These are phyloP conservation scores for Solanum chmielewskii DNA, from an alignment of 257 asterid genomes.

Conservation along the genomic window DNA sequence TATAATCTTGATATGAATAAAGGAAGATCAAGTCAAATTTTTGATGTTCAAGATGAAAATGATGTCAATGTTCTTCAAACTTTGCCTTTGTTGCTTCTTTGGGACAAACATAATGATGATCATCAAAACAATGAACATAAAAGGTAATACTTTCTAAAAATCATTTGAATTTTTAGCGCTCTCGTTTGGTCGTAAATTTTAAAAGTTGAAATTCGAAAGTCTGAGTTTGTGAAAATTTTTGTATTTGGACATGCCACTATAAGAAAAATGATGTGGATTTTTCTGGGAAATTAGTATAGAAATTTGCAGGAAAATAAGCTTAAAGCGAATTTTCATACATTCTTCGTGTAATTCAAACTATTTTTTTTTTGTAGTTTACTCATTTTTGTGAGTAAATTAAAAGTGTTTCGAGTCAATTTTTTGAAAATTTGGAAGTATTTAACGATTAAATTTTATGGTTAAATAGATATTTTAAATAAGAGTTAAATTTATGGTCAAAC, in stretches of 20 bases:
- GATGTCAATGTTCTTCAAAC: constrained; percentile 16
- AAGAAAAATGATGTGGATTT: too few relatives aligned
- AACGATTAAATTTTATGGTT: neutral
- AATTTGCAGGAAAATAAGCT: too few relatives aligned
- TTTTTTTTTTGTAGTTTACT: neutral
- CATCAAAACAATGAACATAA: neutral
- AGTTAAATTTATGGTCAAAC: neutral
- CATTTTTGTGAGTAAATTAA: neutral
- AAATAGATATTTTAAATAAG: neutral
- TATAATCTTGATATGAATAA: constrained; percentile 14
- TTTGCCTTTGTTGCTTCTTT: constrained; percentile 28
- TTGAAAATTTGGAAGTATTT: neutral
- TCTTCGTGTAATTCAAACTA: too few relatives aligned
- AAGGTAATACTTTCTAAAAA: neutral
- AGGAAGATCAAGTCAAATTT: constrained; percentile 12
- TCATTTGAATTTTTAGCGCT: neutral
- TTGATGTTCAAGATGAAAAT: constrained; percentile 1
- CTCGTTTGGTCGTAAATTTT: neutral
- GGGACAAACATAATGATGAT: constrained; percentile 4
- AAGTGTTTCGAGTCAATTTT: neutral
- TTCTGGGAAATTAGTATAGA: too few relatives aligned
- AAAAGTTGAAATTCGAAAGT: neutral
- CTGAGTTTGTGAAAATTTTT: neutral
- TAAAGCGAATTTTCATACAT: too few relatives aligned
- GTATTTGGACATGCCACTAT: neutral